Conservation (phyloP, 140 eudicot genomes). For the Anethum foeniculum region DNA sequence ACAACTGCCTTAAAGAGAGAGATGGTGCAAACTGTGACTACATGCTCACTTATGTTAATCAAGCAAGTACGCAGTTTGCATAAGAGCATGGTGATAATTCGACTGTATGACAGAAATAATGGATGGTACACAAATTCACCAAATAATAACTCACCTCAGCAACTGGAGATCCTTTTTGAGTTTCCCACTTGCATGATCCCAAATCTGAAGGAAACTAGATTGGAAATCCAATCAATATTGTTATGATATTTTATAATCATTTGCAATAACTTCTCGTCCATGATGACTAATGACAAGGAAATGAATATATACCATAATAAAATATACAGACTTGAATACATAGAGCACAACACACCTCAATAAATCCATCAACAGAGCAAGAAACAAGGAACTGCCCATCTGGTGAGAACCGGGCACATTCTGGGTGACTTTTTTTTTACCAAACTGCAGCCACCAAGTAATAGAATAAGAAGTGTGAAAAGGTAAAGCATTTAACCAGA, state of each 20-base stretch:
- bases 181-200: slow-evolving; percentile 97
- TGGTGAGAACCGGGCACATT: slow-evolving; percentile 87
- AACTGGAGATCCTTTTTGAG: slow-evolving; percentile 94
- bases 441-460: slow-evolving; percentile 59
- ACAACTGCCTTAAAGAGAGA: not conserved
- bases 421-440: slow-evolving; percentile 92
- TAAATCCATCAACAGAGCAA: slow-evolving; percentile 92
- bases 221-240: not conserved
- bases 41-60: not conserved
- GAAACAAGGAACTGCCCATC: slow-evolving; percentile 98
- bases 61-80: not conserved
- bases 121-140: not conserved
- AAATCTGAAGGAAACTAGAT: slow-evolving; percentile 40
- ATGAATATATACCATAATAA: not conserved
- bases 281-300: not conserved
- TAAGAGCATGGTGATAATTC: not conserved
- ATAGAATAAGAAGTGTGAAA: slow-evolving; percentile 1
- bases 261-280: not conserved
- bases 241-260: not conserved
- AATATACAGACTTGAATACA: not conserved
- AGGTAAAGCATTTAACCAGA: not conserved
- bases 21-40: not conserved
- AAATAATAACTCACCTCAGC: slow-evolving; percentile 64
- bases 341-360: slow-evolving; percentile 48
- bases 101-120: not conserved